Percentiles rank a stretch among this genome's conserved stretches.
phyloP scores from a whole-genome alignment of 2,329 filamentous ascomycete genomes.

The Botrytis hyacinthi region DNA sequence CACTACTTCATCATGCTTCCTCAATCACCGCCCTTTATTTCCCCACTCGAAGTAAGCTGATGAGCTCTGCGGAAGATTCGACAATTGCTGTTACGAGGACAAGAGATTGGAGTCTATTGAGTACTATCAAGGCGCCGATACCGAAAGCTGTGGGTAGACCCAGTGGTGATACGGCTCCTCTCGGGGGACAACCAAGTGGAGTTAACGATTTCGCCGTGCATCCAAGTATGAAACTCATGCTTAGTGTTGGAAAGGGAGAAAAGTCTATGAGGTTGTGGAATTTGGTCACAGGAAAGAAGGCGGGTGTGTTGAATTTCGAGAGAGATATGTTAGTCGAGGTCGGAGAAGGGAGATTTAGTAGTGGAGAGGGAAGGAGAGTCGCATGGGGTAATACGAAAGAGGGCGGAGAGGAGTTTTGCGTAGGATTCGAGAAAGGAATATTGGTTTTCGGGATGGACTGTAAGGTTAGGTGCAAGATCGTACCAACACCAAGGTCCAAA shows the following conservation, averaged over 20 bases:
- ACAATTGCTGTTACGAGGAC: constrained; percentile 84
- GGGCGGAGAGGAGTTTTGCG: constrained; percentile 75
- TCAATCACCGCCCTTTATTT: constrained; percentile 79
- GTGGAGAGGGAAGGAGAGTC: constrained; percentile 79
- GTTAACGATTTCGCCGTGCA: constrained; percentile 95
- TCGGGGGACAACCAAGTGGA: constrained; percentile 78
- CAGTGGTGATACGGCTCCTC: constrained; percentile 83
- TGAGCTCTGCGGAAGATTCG: constrained; percentile 87
- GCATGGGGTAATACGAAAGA: constrained; percentile 73
- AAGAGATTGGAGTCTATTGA: constrained; percentile 85
- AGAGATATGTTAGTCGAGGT: constrained; percentile 68
- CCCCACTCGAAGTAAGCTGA: constrained; percentile 80
- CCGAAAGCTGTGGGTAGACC: constrained; percentile 78
- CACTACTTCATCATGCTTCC: constrained; percentile 80
- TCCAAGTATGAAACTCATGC: constrained; percentile 94
- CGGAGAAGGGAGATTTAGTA: constrained; percentile 72
- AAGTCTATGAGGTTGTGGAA: constrained; percentile 95
- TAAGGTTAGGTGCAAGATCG: constrained; percentile 70
- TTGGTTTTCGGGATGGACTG: constrained; percentile 88
- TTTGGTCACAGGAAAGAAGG: constrained; percentile 92
- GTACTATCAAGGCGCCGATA: constrained; percentile 82
- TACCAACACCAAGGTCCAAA: constrained; percentile 69
- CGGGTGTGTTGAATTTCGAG: constrained; percentile 84
- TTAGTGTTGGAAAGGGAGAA: constrained; percentile 87
- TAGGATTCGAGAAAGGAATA: constrained; percentile 82